Percentiles rank a stretch among this genome's conserved stretches.
Conservation (phyloP, 352 stramenopile species). For the Globisporangium iwayamae region DNA sequence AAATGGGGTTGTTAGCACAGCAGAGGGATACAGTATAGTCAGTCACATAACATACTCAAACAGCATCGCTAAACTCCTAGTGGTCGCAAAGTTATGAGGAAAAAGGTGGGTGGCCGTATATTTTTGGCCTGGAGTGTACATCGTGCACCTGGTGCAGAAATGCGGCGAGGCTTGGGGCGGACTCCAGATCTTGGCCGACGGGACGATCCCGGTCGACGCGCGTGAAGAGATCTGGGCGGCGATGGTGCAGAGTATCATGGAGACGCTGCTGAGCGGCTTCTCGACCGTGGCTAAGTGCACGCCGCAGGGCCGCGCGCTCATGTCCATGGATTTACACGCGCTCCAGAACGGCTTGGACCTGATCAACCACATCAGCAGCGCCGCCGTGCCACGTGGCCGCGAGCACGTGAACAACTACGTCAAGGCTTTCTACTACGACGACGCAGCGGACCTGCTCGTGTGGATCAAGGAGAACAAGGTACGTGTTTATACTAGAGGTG, state of each 20-base stretch:
- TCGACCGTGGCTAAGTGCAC: constrained; percentile 87
- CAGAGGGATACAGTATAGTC: too few relatives aligned
- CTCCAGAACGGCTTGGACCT: constrained; percentile 81
- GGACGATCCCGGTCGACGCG: constrained; percentile 59
- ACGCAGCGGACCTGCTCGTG: constrained; percentile 67
- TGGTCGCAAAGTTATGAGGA: too few relatives aligned
- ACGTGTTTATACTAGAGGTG: constrained; percentile 1
- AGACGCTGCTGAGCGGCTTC: constrained; percentile 91
- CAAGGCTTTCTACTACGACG: constrained; percentile 89
- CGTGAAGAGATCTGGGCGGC: constrained; percentile 76
- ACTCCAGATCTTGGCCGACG: constrained; percentile 64
- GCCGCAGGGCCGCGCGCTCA: constrained; percentile 93
- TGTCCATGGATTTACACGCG: constrained; percentile 95
- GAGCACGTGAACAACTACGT: constrained; percentile 82
- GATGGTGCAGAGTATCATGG: constrained; percentile 85
- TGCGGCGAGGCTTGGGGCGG: constrained; percentile 78
- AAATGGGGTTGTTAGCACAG: too few relatives aligned
- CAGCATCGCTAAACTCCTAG: too few relatives aligned
- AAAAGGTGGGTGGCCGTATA: too few relatives aligned
- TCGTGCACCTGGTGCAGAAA: constrained; percentile 72
- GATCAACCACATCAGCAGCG: constrained; percentile 74
- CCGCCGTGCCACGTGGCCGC: constrained; percentile 39
- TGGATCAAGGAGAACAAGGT: constrained; percentile 84
- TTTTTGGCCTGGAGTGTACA: too few relatives aligned
- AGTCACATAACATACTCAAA: too few relatives aligned